Evolutionary conservation across 306 rosid genomes (phyloP), one percentile per base, ranked within the genome.

Genomic region (Adenanthera pavonina): DNA sequence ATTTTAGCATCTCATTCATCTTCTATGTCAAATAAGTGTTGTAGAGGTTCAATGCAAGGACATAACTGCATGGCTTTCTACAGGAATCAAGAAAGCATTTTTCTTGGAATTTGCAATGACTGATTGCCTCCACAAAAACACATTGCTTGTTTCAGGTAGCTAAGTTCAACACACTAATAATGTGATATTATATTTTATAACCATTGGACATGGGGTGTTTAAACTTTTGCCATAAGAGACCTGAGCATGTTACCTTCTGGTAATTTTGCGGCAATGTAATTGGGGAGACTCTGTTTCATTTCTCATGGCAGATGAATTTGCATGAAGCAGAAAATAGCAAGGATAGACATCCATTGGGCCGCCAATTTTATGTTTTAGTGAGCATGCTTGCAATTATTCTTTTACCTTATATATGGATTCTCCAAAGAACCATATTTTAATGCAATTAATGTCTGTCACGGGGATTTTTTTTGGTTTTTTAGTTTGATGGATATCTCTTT

Each of bases 11-110:
- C 82, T 49, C 75, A 78, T 89, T 90, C 79, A 80, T 86, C 73
- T 89, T 87, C 84, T 83, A 78, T 86, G 85, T 76, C 89, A 92
- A 25, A 91, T 92, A 93, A 95, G 83, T 82, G 86, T 86, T 85
- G 84, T 74, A 90, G 77, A 76, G 69, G 83, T 82, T 87, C 93
- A 81, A 85, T 85, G 88, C 87, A 89, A 86, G 80, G 88, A 88
- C 87, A 84, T 86, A 73, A 80, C 67, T 86, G 82, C 77, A 74
- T 86, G 80, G 86, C 87, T 79, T 79, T 83, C 79, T 78, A 54
- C 80, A 65, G 82, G 86, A 69, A 70, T 75, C 74, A 54, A 84
- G 86, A 86, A 78, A 85, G 87, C 86, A 82, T 78, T 83, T 78
- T 79, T 82, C 65, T 77, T 77, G 83, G 79, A 68, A 69, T 85